A percentile compares a stretch with the other conserved stretches of the same genome.
These are phyloP conservation scores for Thalassiosira livingstoniorum DNA, from an alignment of 352 stramenopile genomes.

Conservation along the genomic window DNA sequence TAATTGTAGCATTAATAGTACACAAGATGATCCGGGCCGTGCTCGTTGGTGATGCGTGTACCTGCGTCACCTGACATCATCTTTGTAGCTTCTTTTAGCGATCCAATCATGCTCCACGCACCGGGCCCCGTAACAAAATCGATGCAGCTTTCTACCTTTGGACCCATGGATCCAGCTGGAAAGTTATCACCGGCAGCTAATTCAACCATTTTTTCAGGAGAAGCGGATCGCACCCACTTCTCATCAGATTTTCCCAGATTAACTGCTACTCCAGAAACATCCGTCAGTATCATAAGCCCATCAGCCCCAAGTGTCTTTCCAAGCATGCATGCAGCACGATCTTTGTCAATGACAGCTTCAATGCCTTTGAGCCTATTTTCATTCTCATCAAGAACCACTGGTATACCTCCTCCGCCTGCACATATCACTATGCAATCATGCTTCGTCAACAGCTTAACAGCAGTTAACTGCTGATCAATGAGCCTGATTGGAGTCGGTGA, in stretches of 20 bases:
- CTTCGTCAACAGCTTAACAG: conserved; percentile 28
- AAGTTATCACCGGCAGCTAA: conserved; percentile 26
- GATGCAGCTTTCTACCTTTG: conserved; percentile 42
- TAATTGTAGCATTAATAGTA: conserved; percentile 43
- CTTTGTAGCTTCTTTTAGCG: conserved; percentile 34
- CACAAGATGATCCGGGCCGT: conserved; percentile 37
- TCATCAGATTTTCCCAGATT: conserved; percentile 29
- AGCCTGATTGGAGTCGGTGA: conserved; percentile 33
- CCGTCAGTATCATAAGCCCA: conserved; percentile 48
- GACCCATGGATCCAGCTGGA: conserved; percentile 45
- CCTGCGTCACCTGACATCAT: conserved; percentile 34
- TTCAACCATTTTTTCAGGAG: conserved; percentile 14
- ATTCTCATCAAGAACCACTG: conserved; percentile 21
- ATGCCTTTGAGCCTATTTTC: conserved; percentile 25
- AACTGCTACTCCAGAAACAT: conserved; percentile 34
- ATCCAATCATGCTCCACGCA: conserved; percentile 42
- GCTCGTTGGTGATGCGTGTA: conserved; percentile 35
- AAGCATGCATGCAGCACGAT: conserved; percentile 46
- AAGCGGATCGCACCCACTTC: conserved; percentile 44
- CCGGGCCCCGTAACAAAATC: conserved; percentile 33
- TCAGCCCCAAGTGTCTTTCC: conserved; percentile 35
- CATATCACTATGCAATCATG: conserved; percentile 37
- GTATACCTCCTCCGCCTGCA: conserved; percentile 34
- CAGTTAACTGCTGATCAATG: conserved; percentile 36
- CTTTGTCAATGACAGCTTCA: conserved; percentile 52